Conservation (phyloP, 169 alveolate genomes). For the Pseudocohnilembus persalinus region DNA sequence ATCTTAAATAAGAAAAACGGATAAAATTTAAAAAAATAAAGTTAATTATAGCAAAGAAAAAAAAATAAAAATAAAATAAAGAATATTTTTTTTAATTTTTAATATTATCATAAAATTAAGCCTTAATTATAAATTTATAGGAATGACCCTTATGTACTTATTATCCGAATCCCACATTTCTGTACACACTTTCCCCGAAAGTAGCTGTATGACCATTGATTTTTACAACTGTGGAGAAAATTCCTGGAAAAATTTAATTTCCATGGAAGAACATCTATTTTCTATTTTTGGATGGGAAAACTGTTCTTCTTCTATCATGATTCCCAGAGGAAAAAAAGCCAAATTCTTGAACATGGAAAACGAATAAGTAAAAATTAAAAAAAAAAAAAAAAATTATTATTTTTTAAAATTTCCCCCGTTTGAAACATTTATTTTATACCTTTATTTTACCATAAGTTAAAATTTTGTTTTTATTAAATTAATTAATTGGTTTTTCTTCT, state of each 20-base stretch:
- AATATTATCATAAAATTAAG: no score
- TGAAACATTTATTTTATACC: no score
- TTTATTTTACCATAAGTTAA: no score
- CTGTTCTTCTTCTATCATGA: conserved; percentile 18
- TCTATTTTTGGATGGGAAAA: conserved; percentile 30
- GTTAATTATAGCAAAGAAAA: no score
- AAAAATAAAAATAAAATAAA: no score
- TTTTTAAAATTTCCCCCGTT: no score
- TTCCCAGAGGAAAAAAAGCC: conserved; percentile 20
- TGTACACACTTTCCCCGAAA: conserved; percentile 31
- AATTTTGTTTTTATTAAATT: no score
- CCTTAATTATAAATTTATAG: not conserved
- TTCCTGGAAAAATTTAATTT: conserved; percentile 10
- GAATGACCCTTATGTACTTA: conserved; percentile 30
- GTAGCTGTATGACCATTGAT: conserved; percentile 21
- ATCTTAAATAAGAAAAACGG: no score
- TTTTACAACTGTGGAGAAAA: conserved; percentile 34
- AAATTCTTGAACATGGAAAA: not conserved
- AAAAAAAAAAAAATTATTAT: no score
- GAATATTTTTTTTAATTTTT: no score
- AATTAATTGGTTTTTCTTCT: no score
- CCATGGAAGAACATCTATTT: conserved; percentile 26
- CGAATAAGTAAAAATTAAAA: not conserved
- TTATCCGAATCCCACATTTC: conserved; percentile 30
- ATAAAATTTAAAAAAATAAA: no score